Evolutionary conservation across 495 filamentous ascomycete species (phyloP), one percentile per base, ranked within the genome.

Genomic region (Aspergillus hancockii): DNA sequence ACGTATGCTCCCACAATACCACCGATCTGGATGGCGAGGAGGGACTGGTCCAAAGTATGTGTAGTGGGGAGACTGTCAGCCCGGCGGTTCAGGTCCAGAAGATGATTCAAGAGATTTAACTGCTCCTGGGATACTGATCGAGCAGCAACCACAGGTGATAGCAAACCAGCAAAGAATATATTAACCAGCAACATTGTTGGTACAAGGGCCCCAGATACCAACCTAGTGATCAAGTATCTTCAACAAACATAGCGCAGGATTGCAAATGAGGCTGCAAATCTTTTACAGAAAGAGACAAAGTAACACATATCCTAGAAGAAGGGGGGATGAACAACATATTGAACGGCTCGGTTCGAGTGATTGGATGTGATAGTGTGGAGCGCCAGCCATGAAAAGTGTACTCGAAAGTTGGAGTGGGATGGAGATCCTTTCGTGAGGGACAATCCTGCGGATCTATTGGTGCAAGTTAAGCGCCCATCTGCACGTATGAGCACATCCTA

Each of bases 1-100:
- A 90, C 79, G 82, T 94, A 96, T 57, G 88, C 87, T 54, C 85
- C 90, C 36, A 90, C 84, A 57, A 96, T 90, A 62, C 85, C 89
- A 46, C 87, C 88, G 67, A 94, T 85, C 71, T 94, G 85, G 25
- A 83, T 82, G 16, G 88, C 89, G 9, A 94, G 83, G 32, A 84
- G 83, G 18, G 79, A 67, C 49, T 76, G 76, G 64, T 92, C 80
- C 40, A 78, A 41, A 16, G 63, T 52, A 19, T 58, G 62, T 0
- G 52, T 58, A 14, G 49, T 51, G 22, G 58, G 25, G 28, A 51
- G 31, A 43, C 40, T 59, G 16, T 57, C 59, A 23, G 52, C 55
- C 40, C 68, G 63, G 31, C 51, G 54, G 43, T 30, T 25, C 52
- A 58, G 25, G 32, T 40, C 36, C 43, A 22, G 19, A 47, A 47